phyloP scores from a whole-genome alignment of 495 filamentous ascomycete genomes.

The Podospora didyma region DNA sequence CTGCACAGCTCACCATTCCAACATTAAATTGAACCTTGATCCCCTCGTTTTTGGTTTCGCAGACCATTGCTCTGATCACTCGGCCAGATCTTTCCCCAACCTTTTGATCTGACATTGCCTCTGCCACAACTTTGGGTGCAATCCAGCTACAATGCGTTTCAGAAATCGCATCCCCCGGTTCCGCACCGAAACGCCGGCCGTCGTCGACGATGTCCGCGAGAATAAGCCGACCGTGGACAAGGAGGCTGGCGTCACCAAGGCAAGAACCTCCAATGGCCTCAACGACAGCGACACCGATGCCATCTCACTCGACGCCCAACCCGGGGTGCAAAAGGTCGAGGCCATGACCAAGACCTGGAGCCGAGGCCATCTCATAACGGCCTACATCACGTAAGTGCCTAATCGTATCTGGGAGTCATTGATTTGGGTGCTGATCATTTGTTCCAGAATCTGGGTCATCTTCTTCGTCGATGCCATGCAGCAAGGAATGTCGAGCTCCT shows the following conservation, averaged over 20 bases:
- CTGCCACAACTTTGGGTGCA: too few relatives aligned
- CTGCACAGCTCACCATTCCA: too few relatives aligned
- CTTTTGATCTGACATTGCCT: too few relatives aligned
- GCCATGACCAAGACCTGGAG: conserved; percentile 27
- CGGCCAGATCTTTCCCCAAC: too few relatives aligned
- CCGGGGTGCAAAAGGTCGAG: conserved; percentile 23
- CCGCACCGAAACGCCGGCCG: background rate
- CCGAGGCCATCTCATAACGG: conserved; percentile 14
- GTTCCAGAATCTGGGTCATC: conserved; percentile 46
- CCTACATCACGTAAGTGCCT: conserved; percentile 23
- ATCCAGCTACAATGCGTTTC: too few relatives aligned
- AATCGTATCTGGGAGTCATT: background rate
- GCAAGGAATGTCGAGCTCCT: conserved; percentile 34
- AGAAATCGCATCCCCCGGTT: background rate
- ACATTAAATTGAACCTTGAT: too few relatives aligned
- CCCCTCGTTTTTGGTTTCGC: too few relatives aligned
- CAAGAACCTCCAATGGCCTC: background rate
- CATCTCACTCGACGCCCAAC: conserved; percentile 19
- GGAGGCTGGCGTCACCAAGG: conserved; percentile 9
- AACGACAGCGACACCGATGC: conserved; percentile 18
- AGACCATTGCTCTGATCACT: too few relatives aligned
- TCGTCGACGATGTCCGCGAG: conserved; percentile 14
- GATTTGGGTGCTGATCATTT: background rate
- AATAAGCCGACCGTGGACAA: conserved; percentile 19
- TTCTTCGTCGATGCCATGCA: conserved; percentile 49